These are phyloP conservation scores for Grifola frondosa DNA, from an alignment of 1,284 basidiomycete genomes.

Conservation along the genomic window DNA sequence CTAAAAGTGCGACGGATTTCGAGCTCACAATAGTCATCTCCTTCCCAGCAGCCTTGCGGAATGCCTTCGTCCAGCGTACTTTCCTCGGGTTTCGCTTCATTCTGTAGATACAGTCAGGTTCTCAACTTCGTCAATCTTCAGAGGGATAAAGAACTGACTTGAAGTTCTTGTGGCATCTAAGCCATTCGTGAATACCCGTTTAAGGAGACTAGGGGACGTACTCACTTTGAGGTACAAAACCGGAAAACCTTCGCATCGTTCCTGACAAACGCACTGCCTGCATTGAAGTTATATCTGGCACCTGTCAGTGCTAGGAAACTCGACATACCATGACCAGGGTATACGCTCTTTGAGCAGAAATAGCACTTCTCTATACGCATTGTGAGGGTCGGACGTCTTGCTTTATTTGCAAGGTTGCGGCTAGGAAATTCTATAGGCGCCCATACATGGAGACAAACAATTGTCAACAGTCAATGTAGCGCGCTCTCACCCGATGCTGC, in stretches of 20 bases:
- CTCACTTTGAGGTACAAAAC: slow-evolving; percentile 95
- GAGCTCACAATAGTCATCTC: slow-evolving; percentile 95
- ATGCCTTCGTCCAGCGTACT: slow-evolving; percentile 99
- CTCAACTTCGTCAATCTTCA: background rate
- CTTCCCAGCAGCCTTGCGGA: slow-evolving; percentile 98
- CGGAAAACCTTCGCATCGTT: slow-evolving; percentile 97
- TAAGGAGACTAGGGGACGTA: no score
- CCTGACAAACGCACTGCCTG: slow-evolving; percentile 90
- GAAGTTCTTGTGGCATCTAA: slow-evolving; percentile 96
- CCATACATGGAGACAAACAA: no score
- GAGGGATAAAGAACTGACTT: slow-evolving; percentile 60
- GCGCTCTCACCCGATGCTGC: no score
- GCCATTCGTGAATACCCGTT: no score
- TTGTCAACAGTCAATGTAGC: no score
- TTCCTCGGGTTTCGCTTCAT: slow-evolving; percentile 99
- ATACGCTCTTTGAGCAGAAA: slow-evolving; percentile 92
- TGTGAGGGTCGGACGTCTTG: slow-evolving; percentile 15
- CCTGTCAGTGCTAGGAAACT: background rate
- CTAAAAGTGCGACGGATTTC: background rate
- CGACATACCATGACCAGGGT: slow-evolving; percentile 85
- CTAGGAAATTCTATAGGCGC: no score
- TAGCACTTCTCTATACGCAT: slow-evolving; percentile 92
- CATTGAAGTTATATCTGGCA: background rate
- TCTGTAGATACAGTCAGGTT: slow-evolving; percentile 42
- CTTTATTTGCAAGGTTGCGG: no score